Percentiles rank a stretch among this genome's conserved stretches.
phyloP scores from a whole-genome alignment of 2,329 filamentous ascomycete species.

The Talaromyces rugulosus region DNA sequence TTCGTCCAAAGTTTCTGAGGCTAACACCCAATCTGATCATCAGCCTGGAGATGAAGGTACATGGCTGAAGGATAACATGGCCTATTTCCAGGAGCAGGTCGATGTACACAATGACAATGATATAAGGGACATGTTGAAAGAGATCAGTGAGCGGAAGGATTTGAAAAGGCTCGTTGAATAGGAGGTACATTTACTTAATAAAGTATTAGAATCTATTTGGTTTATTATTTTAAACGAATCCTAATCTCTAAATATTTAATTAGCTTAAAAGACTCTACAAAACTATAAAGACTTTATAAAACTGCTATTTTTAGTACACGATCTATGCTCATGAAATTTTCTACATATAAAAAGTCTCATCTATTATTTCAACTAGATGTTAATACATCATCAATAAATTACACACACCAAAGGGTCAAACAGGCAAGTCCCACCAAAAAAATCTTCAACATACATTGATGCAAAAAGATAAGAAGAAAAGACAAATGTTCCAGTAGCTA shows the following conservation, averaged over 20 bases:
- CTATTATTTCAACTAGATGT: background rate
- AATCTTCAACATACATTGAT: background rate
- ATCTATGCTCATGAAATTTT: too few species aligned
- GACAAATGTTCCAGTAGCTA: slow-evolving; percentile 8
- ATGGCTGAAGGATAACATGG: slow-evolving; percentile 17
- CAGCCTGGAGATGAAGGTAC: slow-evolving; percentile 17
- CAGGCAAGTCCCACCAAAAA: background rate
- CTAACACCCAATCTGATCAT: background rate
- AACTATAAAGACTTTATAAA: too few species aligned
- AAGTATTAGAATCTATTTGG: too few species aligned
- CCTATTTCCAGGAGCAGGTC: slow-evolving; percentile 16
- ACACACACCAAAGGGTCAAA: background rate
- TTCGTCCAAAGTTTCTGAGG: background rate
- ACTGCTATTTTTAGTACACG: too few species aligned
- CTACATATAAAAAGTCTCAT: too few species aligned
- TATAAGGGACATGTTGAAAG: slow-evolving; percentile 12
- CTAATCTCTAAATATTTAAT: too few species aligned
- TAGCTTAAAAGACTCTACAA: too few species aligned
- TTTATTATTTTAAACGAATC: too few species aligned
- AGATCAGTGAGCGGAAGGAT: slow-evolving; percentile 12
- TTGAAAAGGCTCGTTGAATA: slow-evolving; percentile 7
- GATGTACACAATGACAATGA: slow-evolving; percentile 10
- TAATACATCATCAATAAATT: background rate
- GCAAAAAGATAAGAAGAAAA: background rate
- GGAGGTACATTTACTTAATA: background rate